Conservation (phyloP, 768 basidiomycete species). For the Amanita inopinata region DNA sequence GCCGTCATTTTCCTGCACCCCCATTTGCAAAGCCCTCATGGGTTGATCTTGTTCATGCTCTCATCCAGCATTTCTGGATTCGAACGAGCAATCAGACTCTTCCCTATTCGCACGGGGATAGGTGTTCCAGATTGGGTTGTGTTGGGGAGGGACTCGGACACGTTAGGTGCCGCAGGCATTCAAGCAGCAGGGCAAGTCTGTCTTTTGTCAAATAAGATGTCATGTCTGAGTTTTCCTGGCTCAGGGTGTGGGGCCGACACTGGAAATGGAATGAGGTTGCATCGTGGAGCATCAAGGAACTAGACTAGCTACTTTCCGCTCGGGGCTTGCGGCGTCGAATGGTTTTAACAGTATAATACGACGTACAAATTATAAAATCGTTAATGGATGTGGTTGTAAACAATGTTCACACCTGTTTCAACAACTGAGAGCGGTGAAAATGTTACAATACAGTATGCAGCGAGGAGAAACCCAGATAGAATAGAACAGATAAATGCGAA, state of each 20-base stretch:
- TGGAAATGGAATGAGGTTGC: slow-evolving; percentile 21
- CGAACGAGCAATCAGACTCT: slow-evolving; percentile 61
- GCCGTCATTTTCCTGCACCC: slow-evolving; percentile 61
- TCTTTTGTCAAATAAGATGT: slow-evolving; percentile 1
- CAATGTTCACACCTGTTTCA: slow-evolving; percentile 26
- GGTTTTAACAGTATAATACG: slow-evolving; percentile 8
- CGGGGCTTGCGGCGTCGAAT: slow-evolving; percentile 5
- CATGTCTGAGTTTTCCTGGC: neutral
- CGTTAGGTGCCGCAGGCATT: slow-evolving; percentile 61
- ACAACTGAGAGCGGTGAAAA: slow-evolving; percentile 45
- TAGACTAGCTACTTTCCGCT: slow-evolving; percentile 8
- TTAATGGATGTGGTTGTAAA: slow-evolving; percentile 5
- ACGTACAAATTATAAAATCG: slow-evolving; percentile 9
- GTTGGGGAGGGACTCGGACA: slow-evolving; percentile 41
- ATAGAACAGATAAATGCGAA: slow-evolving; percentile 67
- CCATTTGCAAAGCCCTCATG: slow-evolving; percentile 33
- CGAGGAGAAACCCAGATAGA: slow-evolving; percentile 51
- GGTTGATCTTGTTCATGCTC: slow-evolving; percentile 44
- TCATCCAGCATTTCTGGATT: slow-evolving; percentile 47
- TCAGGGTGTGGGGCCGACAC: slow-evolving; percentile 19
- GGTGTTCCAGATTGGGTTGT: slow-evolving; percentile 73
- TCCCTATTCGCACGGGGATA: slow-evolving; percentile 79
- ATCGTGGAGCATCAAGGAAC: slow-evolving; percentile 1
- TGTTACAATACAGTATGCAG: slow-evolving; percentile 86
- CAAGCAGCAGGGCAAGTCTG: slow-evolving; percentile 62